These are phyloP conservation scores for Yamadazyma philogaea DNA, from an alignment of 805 yeast genomes.

Conservation along the genomic window DNA sequence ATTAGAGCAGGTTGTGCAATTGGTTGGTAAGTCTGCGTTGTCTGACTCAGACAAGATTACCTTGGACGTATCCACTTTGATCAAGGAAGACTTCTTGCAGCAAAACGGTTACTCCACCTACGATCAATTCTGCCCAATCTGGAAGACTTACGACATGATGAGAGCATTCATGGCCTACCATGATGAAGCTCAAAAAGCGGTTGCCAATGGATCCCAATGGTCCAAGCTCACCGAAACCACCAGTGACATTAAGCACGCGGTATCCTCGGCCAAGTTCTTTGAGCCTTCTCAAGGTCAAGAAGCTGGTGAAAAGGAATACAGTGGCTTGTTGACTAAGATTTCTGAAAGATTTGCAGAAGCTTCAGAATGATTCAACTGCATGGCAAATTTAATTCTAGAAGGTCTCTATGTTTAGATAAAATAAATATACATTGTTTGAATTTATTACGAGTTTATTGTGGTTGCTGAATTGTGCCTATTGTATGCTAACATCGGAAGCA, in stretches of 20 bases:
- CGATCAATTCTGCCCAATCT: slow-evolving; percentile 98
- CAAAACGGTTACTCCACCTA: slow-evolving; percentile 98
- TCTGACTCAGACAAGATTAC: slow-evolving; percentile 97
- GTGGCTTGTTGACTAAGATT: slow-evolving; percentile 67
- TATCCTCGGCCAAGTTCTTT: slow-evolving; percentile 91
- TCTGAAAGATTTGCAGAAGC: slow-evolving; percentile 94
- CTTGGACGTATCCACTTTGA: slow-evolving; percentile 83
- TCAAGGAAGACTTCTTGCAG: slow-evolving; percentile 97
- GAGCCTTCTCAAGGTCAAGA: slow-evolving; percentile 91
- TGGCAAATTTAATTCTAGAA: slow-evolving; percentile 9
- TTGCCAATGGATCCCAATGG: slow-evolving; percentile 93
- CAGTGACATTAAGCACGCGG: slow-evolving; percentile 86
- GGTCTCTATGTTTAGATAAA: slow-evolving; percentile 1
- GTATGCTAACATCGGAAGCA: slow-evolving; percentile 4
- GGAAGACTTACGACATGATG: slow-evolving; percentile 99
- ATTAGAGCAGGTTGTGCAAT: slow-evolving; percentile 97
- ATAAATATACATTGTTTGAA: slow-evolving; percentile 4
- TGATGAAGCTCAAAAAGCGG: slow-evolving; percentile 97
- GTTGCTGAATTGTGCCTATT: no score
- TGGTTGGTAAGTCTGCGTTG: slow-evolving; percentile 97
- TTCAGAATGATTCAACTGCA: slow-evolving; percentile 56
- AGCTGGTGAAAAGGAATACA: slow-evolving; percentile 73
- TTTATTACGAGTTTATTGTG: no score
- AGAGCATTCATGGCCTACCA: slow-evolving; percentile 85
- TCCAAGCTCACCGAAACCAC: slow-evolving; percentile 86